Conservation (phyloP, 768 basidiomycete genomes). For the Mycena crocata region DNA sequence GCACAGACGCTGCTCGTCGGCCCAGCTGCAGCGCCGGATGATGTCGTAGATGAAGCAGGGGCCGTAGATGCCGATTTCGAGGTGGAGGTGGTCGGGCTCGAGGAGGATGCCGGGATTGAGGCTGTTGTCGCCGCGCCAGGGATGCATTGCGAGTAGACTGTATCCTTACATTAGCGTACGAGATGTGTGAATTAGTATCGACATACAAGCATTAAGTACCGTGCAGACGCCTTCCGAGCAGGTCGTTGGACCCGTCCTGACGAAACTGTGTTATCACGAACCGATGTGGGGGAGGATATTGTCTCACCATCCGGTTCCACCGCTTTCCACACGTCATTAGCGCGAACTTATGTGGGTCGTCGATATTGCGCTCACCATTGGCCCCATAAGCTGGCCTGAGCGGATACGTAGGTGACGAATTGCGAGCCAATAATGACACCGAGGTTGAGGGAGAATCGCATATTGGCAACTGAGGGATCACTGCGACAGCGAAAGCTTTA, state of each 20-base stretch:
- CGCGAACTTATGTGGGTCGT: too few species aligned
- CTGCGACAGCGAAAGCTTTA: constrained; percentile 4
- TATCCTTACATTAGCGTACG: neutral
- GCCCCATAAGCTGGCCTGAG: constrained; percentile 12
- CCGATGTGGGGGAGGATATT: neutral
- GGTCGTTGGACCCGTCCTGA: constrained; percentile 61
- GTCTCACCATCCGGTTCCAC: constrained; percentile 62
- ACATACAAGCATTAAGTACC: constrained; percentile 56
- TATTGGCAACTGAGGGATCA: constrained; percentile 5
- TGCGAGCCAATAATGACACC: constrained; percentile 1
- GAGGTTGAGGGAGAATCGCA: constrained; percentile 11
- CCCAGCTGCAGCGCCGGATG: constrained; percentile 37
- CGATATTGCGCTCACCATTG: constrained; percentile 17
- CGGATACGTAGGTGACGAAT: constrained; percentile 7
- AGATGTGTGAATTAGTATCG: neutral
- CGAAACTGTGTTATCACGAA: neutral
- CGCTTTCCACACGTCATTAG: constrained; percentile 37
- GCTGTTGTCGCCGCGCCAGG: constrained; percentile 48
- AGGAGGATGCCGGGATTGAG: constrained; percentile 22
- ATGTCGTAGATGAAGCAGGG: constrained; percentile 33
- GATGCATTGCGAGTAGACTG: constrained; percentile 65
- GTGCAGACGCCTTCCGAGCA: constrained; percentile 61
- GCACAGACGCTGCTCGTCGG: constrained; percentile 36
- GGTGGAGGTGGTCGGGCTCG: constrained; percentile 1
- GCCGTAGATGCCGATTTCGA: neutral